phyloP scores from a whole-genome alignment of 1,284 basidiomycete genomes.

The Mycena citricolor region DNA sequence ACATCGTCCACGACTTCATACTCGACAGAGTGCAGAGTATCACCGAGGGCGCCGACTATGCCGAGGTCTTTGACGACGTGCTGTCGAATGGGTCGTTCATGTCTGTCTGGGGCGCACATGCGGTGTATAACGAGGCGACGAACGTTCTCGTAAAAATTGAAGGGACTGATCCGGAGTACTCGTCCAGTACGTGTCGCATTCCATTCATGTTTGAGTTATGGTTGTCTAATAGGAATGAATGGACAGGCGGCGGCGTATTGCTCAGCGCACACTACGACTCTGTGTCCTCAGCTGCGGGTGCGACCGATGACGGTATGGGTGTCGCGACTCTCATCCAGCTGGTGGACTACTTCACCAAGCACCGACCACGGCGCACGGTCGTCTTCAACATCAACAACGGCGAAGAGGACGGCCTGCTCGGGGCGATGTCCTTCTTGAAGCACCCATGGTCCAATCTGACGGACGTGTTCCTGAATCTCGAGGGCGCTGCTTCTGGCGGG shows the following conservation, averaged over 20 bases:
- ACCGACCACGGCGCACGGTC: conserved; percentile 57
- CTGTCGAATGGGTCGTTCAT: conserved; percentile 25
- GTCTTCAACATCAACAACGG: conserved; percentile 83
- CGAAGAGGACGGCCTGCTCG: conserved; percentile 74
- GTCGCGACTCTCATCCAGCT: conserved; percentile 67
- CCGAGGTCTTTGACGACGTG: conserved; percentile 41
- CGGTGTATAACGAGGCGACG: conserved; percentile 15
- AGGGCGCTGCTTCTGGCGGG: conserved; percentile 80
- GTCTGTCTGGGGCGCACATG: conserved; percentile 20
- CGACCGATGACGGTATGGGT: conserved; percentile 77
- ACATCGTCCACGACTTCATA: conserved; percentile 59
- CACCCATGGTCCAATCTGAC: conserved; percentile 72
- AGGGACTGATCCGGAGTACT: conserved; percentile 14
- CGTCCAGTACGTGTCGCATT: conserved; percentile 48
- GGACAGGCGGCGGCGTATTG: conserved; percentile 61
- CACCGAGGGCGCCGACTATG: conserved; percentile 2
- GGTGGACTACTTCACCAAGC: conserved; percentile 54
- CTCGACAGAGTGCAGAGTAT: conserved; percentile 52
- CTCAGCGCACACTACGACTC: conserved; percentile 82
- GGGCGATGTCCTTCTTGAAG: conserved; percentile 63
- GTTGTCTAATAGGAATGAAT: too few relatives aligned
- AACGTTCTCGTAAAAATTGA: conserved; percentile 28
- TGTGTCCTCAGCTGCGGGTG: conserved; percentile 72
- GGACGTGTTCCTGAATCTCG: conserved; percentile 72
- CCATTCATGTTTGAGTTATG: conserved; percentile 42